Evolutionary conservation across 2,329 filamentous ascomycete species (phyloP), one percentile per base, ranked within the genome.

Genomic region (Podosphaera fusca): DNA sequence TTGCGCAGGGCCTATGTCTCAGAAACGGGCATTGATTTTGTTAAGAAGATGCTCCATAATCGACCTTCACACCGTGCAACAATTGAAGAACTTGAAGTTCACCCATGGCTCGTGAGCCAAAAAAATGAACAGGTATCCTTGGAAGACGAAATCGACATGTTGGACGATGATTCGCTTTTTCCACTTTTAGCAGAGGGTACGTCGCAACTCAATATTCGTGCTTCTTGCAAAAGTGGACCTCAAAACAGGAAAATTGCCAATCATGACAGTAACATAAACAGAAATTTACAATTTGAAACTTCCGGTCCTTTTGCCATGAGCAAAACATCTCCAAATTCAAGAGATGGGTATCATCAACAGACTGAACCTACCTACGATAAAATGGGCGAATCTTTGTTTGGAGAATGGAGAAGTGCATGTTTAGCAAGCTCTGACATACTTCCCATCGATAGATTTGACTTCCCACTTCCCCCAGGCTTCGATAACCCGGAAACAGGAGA

Each of bases 31-130:
- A 79, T 94, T 53, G 77, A 88, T 61, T 85, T 95, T 62, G 72
- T 96, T 36, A 71, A 73, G 14, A 73, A 74, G n/a, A 92, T 95
- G 78, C 78, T 96, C 3, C 81, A 87, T 61, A 79, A 80, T n/a
- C 80, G 88, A 55, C 87, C 90, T 0, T 77, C 84, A 57, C 70
- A 77, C n/a, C 80, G 90, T 58, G 85, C 87, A 0, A 85, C 82
- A 0, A 81, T 92, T 50, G 67, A 72, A 4, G 76, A 84, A 55
- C 82, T 94, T 56, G 75, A 86, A 58, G 69, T 71, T 10, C 85
- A 92, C 67, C 71, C 77, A 1, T 96, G 90, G 90, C 73, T 94
- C n/a, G 59, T 58, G 14, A 63, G 63, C 40, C 58, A 51, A 12
- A 55, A 61, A 14, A 59, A 55, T 35, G 45, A 61, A 7, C 62